phyloP scores from a whole-genome alignment of 192 early-diverging fungal species.

The Endogone sp. region DNA sequence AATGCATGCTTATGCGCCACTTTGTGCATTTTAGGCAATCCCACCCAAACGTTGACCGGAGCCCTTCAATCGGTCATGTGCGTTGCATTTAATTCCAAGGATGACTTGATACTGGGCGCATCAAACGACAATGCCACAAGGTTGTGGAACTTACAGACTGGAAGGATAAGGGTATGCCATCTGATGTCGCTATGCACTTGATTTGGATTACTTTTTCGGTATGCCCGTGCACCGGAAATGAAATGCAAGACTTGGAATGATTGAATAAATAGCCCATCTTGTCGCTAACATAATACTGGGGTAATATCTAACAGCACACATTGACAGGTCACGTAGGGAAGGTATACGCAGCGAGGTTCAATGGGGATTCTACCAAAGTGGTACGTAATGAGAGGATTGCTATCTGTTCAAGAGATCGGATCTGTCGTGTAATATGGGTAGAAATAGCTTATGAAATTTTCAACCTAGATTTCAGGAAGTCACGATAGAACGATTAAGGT shows the following conservation, averaged over 20 bases:
- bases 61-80: conserved; percentile 84
- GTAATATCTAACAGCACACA: conserved; percentile 80
- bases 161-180: conserved; percentile 57
- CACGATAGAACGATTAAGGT: conserved; percentile 96
- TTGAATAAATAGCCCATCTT: no score
- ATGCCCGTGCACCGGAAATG: no score
- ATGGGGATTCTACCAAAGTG: conserved; percentile 68
- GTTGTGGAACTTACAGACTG: conserved; percentile 80
- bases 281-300: no score
- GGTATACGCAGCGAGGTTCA: conserved; percentile 87
- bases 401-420: no score
- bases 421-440: no score
- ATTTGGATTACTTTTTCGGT: no score
- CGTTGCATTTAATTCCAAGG: conserved; percentile 65
- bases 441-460: background rate
- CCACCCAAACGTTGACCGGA: conserved; percentile 64
- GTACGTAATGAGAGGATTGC: no score
- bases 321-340: conserved; percentile 94
- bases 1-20: no score
- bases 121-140: conserved; percentile 90
- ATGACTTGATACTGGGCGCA: conserved; percentile 70
- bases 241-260: no score
- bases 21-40: conserved; percentile 25
- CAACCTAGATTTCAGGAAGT: conserved; percentile 75
- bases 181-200: no score